Conservation (phyloP, 2,329 filamentous ascomycete genomes). For the Aureobasidium sp. region DNA sequence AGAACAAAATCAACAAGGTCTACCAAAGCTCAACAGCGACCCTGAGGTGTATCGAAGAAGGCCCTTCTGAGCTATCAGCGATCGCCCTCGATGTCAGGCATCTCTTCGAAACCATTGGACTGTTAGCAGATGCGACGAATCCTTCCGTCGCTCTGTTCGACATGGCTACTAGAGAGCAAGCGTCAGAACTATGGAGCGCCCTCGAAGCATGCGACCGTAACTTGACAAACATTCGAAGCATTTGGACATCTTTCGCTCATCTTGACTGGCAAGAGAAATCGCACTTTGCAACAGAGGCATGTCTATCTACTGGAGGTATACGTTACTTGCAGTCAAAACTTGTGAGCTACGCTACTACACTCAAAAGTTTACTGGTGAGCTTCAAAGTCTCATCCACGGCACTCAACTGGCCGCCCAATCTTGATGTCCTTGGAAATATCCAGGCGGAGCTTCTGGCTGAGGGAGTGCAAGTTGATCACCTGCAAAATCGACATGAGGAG, state of each 20-base stretch:
- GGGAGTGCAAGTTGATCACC: background rate
- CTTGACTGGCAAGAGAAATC: background rate
- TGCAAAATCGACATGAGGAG: background rate
- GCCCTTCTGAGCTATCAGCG: background rate
- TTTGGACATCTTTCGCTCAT: background rate
- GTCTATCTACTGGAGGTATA: background rate
- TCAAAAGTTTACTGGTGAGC: background rate
- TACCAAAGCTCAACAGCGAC: background rate
- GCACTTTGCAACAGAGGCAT: background rate
- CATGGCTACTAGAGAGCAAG: background rate
- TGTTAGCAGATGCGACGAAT: background rate
- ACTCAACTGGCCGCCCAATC: background rate
- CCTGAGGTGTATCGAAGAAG: background rate
- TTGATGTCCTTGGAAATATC: background rate
- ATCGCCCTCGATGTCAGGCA: background rate
- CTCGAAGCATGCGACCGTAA: constrained; percentile 8
- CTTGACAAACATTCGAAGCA: background rate
- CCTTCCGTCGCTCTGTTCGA: background rate
- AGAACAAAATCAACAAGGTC: background rate
- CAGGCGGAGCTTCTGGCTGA: constrained; percentile 2
- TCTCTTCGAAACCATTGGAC: background rate
- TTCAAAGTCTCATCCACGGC: background rate
- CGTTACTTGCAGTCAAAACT: background rate
- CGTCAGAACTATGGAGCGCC: background rate
- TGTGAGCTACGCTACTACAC: background rate